Evolutionary conservation across 2,329 filamentous ascomycete species (phyloP).

Genomic region (Dothideomycetes sp.): DNA sequence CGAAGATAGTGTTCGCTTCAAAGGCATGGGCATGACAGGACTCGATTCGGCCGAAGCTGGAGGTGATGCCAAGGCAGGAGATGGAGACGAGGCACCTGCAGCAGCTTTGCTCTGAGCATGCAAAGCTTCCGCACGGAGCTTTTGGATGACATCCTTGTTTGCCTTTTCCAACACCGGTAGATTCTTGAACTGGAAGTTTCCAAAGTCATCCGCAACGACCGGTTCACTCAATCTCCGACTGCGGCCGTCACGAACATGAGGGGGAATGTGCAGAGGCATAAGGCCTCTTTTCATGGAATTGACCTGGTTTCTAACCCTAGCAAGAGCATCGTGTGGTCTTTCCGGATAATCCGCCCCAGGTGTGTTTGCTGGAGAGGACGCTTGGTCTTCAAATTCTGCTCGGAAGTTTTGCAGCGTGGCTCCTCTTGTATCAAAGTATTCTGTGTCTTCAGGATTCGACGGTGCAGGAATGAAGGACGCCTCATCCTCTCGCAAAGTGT

Average conservation of each 20-base stretch:
- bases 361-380: slow-evolving; percentile 60
- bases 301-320: slow-evolving; percentile 77
- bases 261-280: slow-evolving; percentile 93
- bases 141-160: slow-evolving; percentile 98
- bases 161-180: slow-evolving; percentile 92
- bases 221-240: slow-evolving; percentile 85
- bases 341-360: slow-evolving; percentile 73
- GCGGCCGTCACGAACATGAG: slow-evolving; percentile 86
- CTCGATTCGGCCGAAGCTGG: slow-evolving; percentile 70
- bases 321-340: slow-evolving; percentile 87
- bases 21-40: slow-evolving; percentile 66
- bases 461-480: slow-evolving; percentile 89
- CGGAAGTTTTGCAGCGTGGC: slow-evolving; percentile 87
- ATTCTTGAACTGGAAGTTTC: slow-evolving; percentile 95
- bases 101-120: slow-evolving; percentile 51
- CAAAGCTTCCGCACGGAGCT: slow-evolving; percentile 83
- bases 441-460: slow-evolving; percentile 92
- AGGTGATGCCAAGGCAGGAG: slow-evolving; percentile 38
- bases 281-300: slow-evolving; percentile 78
- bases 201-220: slow-evolving; percentile 82
- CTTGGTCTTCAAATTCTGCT: slow-evolving; percentile 87
- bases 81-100: slow-evolving; percentile 31
- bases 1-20: slow-evolving; percentile 75
- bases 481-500: slow-evolving; percentile 83
- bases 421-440: slow-evolving; percentile 90